Percentiles rank a stretch among this genome's conserved stretches.
Conservation (phyloP, 495 filamentous ascomycete species). For the Neurospora sp. region DNA sequence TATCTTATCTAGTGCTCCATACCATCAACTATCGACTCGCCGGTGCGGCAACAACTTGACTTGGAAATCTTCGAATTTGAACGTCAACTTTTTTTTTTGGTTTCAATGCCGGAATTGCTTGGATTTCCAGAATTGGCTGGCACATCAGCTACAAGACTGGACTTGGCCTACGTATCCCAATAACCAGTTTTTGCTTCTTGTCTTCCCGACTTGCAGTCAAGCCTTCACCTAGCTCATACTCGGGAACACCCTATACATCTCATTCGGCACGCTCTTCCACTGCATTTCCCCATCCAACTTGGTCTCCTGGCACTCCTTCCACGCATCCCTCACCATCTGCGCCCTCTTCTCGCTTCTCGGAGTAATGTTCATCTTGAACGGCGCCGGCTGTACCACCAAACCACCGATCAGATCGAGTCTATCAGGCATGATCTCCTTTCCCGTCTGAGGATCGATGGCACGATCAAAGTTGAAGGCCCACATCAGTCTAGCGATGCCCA, state of each 20-base stretch:
- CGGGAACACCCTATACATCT: neutral
- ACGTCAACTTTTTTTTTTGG: too few species aligned
- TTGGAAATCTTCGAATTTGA: too few species aligned
- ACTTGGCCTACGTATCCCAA: too few species aligned
- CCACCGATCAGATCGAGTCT: constrained; percentile 22
- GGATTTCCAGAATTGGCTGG: too few species aligned
- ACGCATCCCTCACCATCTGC: constrained; percentile 17
- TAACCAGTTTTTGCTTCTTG: too few species aligned
- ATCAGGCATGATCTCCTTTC: constrained; percentile 21
- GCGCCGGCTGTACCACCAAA: constrained; percentile 10
- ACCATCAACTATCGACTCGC: too few species aligned
- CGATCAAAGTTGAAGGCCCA: constrained; percentile 36
- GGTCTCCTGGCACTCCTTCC: constrained; percentile 9
- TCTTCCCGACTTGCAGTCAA: neutral
- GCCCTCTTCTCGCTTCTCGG: constrained; percentile 10
- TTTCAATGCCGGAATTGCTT: too few species aligned
- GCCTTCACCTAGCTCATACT: neutral
- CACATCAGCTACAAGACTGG: too few species aligned
- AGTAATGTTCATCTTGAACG: constrained; percentile 11
- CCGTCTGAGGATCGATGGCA: constrained; percentile 10
- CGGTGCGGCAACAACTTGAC: too few species aligned
- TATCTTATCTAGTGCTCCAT: too few species aligned
- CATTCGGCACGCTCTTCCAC: constrained; percentile 16
- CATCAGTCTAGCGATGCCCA: constrained; percentile 36
- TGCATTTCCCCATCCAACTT: constrained; percentile 13